These are phyloP conservation scores for Xylaria grammica DNA, from an alignment of 495 filamentous ascomycete species.

Conservation along the genomic window DNA sequence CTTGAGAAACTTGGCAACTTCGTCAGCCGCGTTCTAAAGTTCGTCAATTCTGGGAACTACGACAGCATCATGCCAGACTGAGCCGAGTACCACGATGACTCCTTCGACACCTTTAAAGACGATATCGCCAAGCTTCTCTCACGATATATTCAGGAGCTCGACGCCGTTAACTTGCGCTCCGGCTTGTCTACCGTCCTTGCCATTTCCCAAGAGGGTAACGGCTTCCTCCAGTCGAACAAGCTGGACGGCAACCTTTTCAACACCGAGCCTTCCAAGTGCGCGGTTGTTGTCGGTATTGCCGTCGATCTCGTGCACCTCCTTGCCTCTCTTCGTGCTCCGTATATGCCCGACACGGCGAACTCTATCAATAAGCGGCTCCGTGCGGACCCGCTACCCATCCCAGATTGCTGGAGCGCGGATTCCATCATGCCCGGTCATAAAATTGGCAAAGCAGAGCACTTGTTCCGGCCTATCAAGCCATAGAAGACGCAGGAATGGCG, in stretches of 20 bases:
- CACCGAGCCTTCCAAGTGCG: conserved; percentile 72
- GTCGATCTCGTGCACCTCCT: conserved; percentile 85
- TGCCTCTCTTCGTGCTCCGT: conserved; percentile 76
- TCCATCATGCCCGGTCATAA: conserved; percentile 73
- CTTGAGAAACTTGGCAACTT: conserved; percentile 93
- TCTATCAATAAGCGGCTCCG: conserved; percentile 75
- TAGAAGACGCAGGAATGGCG: conserved; percentile 87
- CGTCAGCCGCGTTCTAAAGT: conserved; percentile 92
- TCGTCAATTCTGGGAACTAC: conserved; percentile 73
- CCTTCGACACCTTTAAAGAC: conserved; percentile 48
- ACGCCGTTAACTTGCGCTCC: conserved; percentile 75
- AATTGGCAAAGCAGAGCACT: conserved; percentile 79
- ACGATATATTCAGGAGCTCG: conserved; percentile 74
- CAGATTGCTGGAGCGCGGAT: conserved; percentile 68
- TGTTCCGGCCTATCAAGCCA: conserved; percentile 83
- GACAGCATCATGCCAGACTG: conserved; percentile 74
- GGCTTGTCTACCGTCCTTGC: conserved; percentile 71
- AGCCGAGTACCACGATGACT: conserved; percentile 58
- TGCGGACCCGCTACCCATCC: conserved; percentile 66
- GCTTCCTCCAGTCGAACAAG: conserved; percentile 78
- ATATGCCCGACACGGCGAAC: conserved; percentile 79
- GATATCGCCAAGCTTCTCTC: conserved; percentile 66
- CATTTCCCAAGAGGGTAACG: conserved; percentile 76
- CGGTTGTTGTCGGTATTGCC: conserved; percentile 79
- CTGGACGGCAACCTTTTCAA: conserved; percentile 81